Conservation (phyloP, 805 yeast species). For the Teunomyces cretensis region DNA sequence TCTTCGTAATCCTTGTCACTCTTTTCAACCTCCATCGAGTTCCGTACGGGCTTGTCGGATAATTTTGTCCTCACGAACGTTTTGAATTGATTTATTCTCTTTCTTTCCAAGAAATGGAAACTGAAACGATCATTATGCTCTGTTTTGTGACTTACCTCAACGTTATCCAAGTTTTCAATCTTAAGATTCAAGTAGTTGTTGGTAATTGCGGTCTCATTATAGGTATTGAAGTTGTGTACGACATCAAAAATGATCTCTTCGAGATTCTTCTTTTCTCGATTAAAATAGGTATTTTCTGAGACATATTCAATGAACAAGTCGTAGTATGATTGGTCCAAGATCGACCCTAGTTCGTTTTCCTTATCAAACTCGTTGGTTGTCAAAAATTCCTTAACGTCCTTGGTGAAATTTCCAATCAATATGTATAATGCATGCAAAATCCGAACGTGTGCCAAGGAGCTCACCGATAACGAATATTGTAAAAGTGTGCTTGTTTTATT, state of each 20-base stretch:
- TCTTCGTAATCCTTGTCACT: slow-evolving; percentile 14
- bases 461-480: slow-evolving; percentile 59
- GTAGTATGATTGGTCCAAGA: slow-evolving; percentile 70
- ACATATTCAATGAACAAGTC: slow-evolving; percentile 73
- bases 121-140: slow-evolving; percentile 26
- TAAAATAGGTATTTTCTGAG: slow-evolving; percentile 67
- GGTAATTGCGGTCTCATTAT: slow-evolving; percentile 35
- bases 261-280: slow-evolving; percentile 65
- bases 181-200: slow-evolving; percentile 36
- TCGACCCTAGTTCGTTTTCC: slow-evolving; percentile 42
- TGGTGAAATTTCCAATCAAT: slow-evolving; percentile 57
- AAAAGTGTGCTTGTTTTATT: slow-evolving; percentile 57
- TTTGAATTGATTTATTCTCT: slow-evolving; percentile 52
- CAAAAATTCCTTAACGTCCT: slow-evolving; percentile 63
- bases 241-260: slow-evolving; percentile 50
- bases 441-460: slow-evolving; percentile 73
- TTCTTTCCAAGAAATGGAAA: slow-evolving; percentile 36
- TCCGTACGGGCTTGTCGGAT: slow-evolving; percentile 39
- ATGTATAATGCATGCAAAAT: slow-evolving; percentile 67
- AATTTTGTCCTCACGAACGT: slow-evolving; percentile 53
- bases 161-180: slow-evolving; percentile 34
- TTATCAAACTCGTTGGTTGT: slow-evolving; percentile 45
- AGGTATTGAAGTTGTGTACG: slow-evolving; percentile 44
- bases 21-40: slow-evolving; percentile 13
- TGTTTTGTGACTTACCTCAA: slow-evolving; percentile 12